A percentile compares a stretch with the other conserved stretches of the same genome.
These are phyloP conservation scores for Neonectria punicea DNA, from an alignment of 2,329 filamentous ascomycete genomes.

Conservation along the genomic window DNA sequence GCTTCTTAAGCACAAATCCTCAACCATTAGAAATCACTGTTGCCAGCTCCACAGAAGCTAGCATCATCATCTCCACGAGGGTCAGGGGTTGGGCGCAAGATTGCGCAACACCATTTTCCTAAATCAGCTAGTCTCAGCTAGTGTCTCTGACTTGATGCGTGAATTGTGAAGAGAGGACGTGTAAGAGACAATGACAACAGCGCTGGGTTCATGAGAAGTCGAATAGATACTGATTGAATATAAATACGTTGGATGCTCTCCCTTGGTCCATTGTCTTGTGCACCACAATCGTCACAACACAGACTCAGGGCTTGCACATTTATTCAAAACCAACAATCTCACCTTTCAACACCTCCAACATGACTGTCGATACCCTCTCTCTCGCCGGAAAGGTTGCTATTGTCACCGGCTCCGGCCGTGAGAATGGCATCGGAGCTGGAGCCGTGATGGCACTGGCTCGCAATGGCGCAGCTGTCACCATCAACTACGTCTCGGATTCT, in stretches of 20 bases:
- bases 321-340: neutral
- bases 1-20: neutral
- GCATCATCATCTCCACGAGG: neutral
- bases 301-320: neutral
- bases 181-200: neutral
- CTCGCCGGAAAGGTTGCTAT: conserved; percentile 56
- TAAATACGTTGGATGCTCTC: neutral
- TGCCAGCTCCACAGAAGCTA: neutral
- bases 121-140: conserved; percentile 14
- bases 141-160: neutral
- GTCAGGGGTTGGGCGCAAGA: neutral
- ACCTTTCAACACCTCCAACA: conserved; percentile 19
- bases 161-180: neutral
- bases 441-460: conserved; percentile 53
- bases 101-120: conserved; percentile 20
- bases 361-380: conserved; percentile 49
- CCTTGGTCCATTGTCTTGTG: neutral
- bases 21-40: neutral
- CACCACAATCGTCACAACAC: neutral
- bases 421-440: conserved; percentile 56
- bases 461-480: conserved; percentile 53
- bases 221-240: neutral
- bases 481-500: conserved; percentile 54
- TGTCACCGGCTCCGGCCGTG: conserved; percentile 56
- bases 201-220: too few species aligned